A percentile compares a stretch with the other conserved stretches of the same genome.
Evolutionary conservation across 2,329 filamentous ascomycete genomes (phyloP).

Genomic region (Knufia fluminis): DNA sequence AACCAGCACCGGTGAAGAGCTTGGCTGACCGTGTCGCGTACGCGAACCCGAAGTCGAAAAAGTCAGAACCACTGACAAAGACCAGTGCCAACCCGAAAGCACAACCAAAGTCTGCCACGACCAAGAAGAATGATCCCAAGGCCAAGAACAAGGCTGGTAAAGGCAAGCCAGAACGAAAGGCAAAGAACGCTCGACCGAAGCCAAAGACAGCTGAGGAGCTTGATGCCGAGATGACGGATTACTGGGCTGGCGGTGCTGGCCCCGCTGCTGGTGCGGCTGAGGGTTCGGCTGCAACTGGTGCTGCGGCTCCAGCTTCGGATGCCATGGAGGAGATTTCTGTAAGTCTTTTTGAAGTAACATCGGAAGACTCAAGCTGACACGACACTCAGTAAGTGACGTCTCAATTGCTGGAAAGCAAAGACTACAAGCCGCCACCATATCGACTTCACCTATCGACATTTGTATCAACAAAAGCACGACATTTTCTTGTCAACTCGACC

Average conservation of each 20-base stretch:
- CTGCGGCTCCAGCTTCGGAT: slow-evolving; percentile 38
- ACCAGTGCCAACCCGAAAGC: slow-evolving; percentile 44
- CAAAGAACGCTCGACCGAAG: slow-evolving; percentile 58
- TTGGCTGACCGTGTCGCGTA: slow-evolving; percentile 79
- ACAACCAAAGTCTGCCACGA: slow-evolving; percentile 73
- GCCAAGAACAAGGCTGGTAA: slow-evolving; percentile 42
- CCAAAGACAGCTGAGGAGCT: slow-evolving; percentile 90
- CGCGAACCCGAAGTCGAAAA: slow-evolving; percentile 28
- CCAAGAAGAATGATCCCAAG: slow-evolving; percentile 53
- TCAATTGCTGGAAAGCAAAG: too few species aligned
- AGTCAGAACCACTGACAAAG: slow-evolving; percentile 20
- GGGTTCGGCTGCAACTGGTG: slow-evolving; percentile 38
- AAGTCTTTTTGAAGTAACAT: slow-evolving; percentile 19
- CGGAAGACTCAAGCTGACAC: too few species aligned
- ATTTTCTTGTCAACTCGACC: not conserved
- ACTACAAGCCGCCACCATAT: not conserved
- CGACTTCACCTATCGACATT: not conserved
- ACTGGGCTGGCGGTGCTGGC: slow-evolving; percentile 54
- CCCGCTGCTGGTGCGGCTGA: slow-evolving; percentile 36
- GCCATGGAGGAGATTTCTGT: slow-evolving; percentile 51
- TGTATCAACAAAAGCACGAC: not conserved
- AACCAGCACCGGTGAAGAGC: slow-evolving; percentile 58
- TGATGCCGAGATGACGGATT: slow-evolving; percentile 95
- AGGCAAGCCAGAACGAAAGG: slow-evolving; percentile 54
- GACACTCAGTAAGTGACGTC: too few species aligned